phyloP scores from a whole-genome alignment of 2,329 filamentous ascomycete species.

The Triangularia verruculosa region DNA sequence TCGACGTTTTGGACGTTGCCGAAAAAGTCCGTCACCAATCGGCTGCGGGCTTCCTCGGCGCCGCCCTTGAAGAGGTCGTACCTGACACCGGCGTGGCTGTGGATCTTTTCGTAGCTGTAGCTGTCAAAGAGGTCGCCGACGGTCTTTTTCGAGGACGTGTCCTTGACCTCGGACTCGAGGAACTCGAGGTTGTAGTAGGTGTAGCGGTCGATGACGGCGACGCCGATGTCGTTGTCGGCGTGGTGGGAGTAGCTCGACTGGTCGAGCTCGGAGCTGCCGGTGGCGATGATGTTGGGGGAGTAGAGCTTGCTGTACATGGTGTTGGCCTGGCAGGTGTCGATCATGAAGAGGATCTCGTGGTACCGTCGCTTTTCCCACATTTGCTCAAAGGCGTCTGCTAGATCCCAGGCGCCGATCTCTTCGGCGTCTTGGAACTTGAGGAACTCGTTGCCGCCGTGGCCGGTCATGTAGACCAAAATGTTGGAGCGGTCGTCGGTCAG shows the following conservation, averaged over 20 bases:
- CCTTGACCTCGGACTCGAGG: conserved; percentile 83
- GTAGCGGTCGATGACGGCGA: conserved; percentile 96
- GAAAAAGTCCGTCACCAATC: conserved; percentile 93
- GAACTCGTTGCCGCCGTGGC: conserved; percentile 96
- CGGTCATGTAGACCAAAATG: conserved; percentile 98
- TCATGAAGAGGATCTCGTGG: conserved; percentile 98
- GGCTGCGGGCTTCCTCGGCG: conserved; percentile 69
- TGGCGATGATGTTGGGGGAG: conserved; percentile 96
- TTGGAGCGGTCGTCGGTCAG: conserved; percentile 95
- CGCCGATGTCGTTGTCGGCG: conserved; percentile 95
- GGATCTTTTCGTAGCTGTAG: conserved; percentile 92
- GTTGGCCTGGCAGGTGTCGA: conserved; percentile 98
- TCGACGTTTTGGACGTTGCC: conserved; percentile 98
- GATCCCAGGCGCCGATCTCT: conserved; percentile 92
- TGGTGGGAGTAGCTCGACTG: conserved; percentile 97
- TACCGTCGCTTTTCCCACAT: conserved; percentile 98
- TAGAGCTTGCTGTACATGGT: conserved; percentile 99
- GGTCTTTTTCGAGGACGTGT: conserved; percentile 82
- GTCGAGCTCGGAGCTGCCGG: conserved; percentile 92
- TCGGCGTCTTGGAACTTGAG: conserved; percentile 98
- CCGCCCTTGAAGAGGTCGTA: conserved; percentile 95
- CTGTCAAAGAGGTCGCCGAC: conserved; percentile 94
- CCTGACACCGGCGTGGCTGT: conserved; percentile 84
- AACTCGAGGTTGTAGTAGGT: conserved; percentile 99
- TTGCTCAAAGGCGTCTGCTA: conserved; percentile 96